Evolutionary conservation across 2,329 filamentous ascomycete genomes (phyloP).

Genomic region (Berkeleyomyces rouxiae): DNA sequence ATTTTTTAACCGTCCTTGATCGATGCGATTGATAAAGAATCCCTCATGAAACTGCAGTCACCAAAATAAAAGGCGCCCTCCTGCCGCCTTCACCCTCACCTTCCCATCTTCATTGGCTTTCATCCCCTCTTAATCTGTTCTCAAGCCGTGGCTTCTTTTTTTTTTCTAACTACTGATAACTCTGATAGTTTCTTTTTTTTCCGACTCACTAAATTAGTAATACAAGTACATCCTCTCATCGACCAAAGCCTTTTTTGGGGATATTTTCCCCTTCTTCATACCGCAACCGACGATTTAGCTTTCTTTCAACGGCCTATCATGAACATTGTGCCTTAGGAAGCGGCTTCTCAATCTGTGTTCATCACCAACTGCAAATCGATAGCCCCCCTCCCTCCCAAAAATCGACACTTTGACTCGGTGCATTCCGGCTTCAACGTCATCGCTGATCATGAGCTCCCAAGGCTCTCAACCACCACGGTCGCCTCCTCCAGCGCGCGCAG

Average conservation of each 20-base stretch:
- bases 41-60: neutral
- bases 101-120: no score
- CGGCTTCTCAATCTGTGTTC: neutral
- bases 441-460: neutral
- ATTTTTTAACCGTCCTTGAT: neutral
- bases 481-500: neutral
- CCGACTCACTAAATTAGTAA: neutral
- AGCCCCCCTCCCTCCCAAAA: no score
- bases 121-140: no score
- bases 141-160: no score
- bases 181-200: neutral
- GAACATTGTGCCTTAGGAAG: neutral
- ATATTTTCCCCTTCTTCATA: neutral
- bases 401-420: neutral
- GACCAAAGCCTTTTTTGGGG: neutral
- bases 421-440: neutral
- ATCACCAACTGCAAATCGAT: no score
- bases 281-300: neutral
- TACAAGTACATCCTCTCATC: neutral
- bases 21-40: neutral
- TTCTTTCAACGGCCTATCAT: neutral
- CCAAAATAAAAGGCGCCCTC: neutral
- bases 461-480: neutral
- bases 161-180: neutral
- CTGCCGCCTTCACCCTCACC: neutral